These are phyloP conservation scores for Adenanthera pavonina DNA, from an alignment of 306 rosid genomes.

Conservation along the genomic window DNA sequence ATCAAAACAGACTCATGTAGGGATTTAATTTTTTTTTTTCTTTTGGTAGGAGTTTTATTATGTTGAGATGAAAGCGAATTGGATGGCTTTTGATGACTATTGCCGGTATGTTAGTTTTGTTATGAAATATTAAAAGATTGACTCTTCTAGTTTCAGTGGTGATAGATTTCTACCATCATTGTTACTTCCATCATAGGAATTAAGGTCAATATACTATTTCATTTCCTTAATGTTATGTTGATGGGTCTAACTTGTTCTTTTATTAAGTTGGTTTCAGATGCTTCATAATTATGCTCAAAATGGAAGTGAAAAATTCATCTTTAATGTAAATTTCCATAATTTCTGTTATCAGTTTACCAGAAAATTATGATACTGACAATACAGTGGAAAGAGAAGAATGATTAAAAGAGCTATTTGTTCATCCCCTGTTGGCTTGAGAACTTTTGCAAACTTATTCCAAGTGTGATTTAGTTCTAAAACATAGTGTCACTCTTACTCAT, in stretches of 20 bases:
- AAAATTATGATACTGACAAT: constrained; percentile 2
- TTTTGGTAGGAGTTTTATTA: constrained; percentile 55
- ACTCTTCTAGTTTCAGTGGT: constrained; percentile 25
- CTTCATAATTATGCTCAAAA: not conserved
- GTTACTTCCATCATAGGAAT: constrained; percentile 1
- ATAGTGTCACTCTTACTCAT: not conserved
- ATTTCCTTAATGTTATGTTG: not conserved
- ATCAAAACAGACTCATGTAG: constrained; percentile 19
- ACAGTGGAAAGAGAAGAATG: constrained; percentile 16
- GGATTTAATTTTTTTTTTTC: constrained; percentile 35
- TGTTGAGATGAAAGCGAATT: constrained; percentile 70
- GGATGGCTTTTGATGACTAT: constrained; percentile 73
- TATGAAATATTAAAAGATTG: constrained; percentile 24
- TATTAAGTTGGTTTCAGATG: constrained; percentile 1
- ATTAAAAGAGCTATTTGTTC: constrained; percentile 6
- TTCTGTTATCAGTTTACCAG: constrained; percentile 15
- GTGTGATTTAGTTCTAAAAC: constrained; percentile 12
- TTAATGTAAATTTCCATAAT: not conserved
- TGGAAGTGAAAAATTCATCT: not conserved
- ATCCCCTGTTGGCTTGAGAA: constrained; percentile 7
- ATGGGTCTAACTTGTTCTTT: constrained; percentile 28
- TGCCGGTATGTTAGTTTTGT: constrained; percentile 62
- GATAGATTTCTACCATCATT: constrained; percentile 32
- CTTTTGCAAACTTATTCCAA: not conserved
- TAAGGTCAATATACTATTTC: constrained; percentile 2